A percentile compares a stretch with the other conserved stretches of the same genome.
Conservation (phyloP, 345 rosid genomes). For the Stellera chamaejasme region DNA sequence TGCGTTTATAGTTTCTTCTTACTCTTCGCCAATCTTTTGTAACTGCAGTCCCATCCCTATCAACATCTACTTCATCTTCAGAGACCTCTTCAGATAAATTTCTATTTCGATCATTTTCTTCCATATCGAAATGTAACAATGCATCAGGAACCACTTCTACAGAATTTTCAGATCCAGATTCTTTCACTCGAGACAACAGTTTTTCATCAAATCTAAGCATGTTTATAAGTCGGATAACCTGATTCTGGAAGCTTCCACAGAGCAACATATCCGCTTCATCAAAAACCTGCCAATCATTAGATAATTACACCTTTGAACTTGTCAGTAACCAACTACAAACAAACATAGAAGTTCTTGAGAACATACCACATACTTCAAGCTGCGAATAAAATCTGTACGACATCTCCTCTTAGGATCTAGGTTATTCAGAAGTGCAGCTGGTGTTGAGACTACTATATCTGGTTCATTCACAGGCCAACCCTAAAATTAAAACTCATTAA, state of each 20-base stretch:
- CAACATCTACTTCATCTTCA: conserved; percentile 30
- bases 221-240: conserved; percentile 68
- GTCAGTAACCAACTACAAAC: conserved; percentile 3
- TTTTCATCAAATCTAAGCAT: conserved; percentile 88
- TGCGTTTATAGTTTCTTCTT: conserved; percentile 59
- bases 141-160: conserved; percentile 22
- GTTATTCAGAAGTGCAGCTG: conserved; percentile 80
- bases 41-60: conserved; percentile 20
- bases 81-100: conserved; percentile 24
- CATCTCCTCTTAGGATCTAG: conserved; percentile 50
- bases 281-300: conserved; percentile 52
- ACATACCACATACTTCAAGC: conserved; percentile 73
- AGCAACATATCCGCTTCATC: conserved; percentile 99
- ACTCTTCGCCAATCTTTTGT: conserved; percentile 79
- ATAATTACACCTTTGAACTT: not conserved
- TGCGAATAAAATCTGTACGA: conserved; percentile 47
- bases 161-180: conserved; percentile 21
- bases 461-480: conserved; percentile 83
- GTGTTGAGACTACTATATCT: conserved; percentile 78
- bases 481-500: conserved; percentile 32
- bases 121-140: conserved; percentile 19
- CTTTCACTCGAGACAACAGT: conserved; percentile 40
- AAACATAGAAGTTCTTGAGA: conserved; percentile 7
- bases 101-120: conserved; percentile 13
- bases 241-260: conserved; percentile 83